phyloP scores from a whole-genome alignment of 257 asterid genomes.

The Cordia subcordata region DNA sequence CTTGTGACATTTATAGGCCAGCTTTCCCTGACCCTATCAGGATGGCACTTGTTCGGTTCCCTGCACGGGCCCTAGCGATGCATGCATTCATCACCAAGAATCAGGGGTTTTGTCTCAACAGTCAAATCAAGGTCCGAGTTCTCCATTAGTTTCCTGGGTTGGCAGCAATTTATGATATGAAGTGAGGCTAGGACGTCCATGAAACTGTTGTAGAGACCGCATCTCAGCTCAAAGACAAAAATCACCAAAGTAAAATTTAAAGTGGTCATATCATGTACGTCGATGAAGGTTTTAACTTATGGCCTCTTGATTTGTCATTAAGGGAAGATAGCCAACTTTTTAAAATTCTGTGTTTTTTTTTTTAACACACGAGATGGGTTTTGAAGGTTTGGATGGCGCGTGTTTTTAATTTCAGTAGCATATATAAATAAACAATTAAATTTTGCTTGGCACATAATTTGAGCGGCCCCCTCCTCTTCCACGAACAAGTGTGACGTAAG shows the following conservation, averaged over 20 bases:
- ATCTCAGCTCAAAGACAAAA: no score
- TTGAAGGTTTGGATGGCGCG: no score
- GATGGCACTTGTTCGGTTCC: slow-evolving; percentile 59
- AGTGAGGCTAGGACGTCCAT: neutral
- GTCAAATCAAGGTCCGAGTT: slow-evolving; percentile 52
- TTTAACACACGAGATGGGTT: no score
- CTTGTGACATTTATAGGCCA: slow-evolving; percentile 34
- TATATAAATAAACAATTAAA: no score
- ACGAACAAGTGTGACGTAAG: no score
- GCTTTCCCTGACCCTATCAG: slow-evolving; percentile 27
- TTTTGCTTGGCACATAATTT: no score
- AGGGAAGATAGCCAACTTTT: neutral
- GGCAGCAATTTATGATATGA: neutral
- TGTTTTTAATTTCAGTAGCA: no score
- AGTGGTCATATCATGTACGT: neutral
- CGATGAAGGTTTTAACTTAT: neutral
- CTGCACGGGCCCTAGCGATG: slow-evolving; percentile 61
- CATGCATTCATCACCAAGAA: slow-evolving; percentile 75
- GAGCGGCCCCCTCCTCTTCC: no score
- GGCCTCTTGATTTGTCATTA: no score
- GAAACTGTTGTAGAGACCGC: no score
- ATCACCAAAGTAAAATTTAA: neutral
- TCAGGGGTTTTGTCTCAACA: slow-evolving; percentile 63
- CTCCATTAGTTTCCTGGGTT: slow-evolving; percentile 37
- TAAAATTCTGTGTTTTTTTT: no score